These are phyloP conservation scores for Mytilinidion resinicola DNA, from an alignment of 495 filamentous ascomycete genomes.

Conservation along the genomic window DNA sequence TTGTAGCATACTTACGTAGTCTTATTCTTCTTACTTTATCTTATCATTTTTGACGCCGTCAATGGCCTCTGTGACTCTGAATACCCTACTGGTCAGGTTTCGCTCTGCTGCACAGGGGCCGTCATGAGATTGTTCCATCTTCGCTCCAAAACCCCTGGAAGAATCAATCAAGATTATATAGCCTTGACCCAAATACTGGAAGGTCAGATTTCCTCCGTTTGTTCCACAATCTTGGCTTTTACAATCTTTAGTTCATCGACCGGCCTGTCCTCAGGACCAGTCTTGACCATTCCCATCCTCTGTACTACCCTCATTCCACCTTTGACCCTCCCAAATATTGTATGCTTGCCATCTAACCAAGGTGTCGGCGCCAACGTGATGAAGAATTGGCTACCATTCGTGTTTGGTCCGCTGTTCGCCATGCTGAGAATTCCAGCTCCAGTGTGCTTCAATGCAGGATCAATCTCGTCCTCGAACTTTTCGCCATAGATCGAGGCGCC, in stretches of 20 bases:
- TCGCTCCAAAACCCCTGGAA: no score
- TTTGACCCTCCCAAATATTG: slow-evolving; percentile 92
- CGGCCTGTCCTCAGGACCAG: slow-evolving; percentile 71
- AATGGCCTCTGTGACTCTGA: no score
- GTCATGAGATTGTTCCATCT: no score
- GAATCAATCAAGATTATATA: no score
- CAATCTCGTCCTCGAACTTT: slow-evolving; percentile 92
- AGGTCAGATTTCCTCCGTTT: slow-evolving; percentile 29
- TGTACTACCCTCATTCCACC: slow-evolving; percentile 75
- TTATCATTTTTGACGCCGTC: no score
- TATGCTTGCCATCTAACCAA: slow-evolving; percentile 96
- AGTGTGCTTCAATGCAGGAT: slow-evolving; percentile 73
- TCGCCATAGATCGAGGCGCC: slow-evolving; percentile 88
- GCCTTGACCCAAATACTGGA: no score
- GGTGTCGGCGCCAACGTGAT: slow-evolving; percentile 92
- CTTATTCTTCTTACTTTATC: no score
- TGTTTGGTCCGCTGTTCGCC: slow-evolving; percentile 92
- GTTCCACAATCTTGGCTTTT: slow-evolving; percentile 59
- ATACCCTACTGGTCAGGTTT: no score
- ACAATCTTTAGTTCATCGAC: slow-evolving; percentile 77
- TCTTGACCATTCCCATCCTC: slow-evolving; percentile 88
- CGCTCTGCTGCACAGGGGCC: no score
- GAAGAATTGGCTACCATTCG: slow-evolving; percentile 85
- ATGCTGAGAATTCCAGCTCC: slow-evolving; percentile 91
- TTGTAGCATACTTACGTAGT: no score